Evolutionary conservation across 768 basidiomycete species (phyloP), one percentile per base, ranked within the genome.

Genomic region (Suillus bovinus): DNA sequence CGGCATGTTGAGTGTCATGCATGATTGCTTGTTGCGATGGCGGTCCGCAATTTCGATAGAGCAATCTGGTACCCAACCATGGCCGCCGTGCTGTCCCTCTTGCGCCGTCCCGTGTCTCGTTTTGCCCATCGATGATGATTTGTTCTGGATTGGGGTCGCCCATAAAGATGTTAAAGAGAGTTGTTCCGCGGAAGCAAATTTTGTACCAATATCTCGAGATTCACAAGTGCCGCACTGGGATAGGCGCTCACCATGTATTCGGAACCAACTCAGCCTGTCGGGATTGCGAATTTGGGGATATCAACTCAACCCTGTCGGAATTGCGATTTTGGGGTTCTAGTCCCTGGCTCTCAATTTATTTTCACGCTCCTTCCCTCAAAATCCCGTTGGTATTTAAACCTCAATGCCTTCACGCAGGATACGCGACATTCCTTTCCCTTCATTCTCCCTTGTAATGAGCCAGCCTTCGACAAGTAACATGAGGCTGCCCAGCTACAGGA

Each of bases 401-500:
- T 53, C 39, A 58, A 54, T 33, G 63, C 41, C 29, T 36, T 42
- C 44, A 33, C 50, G 38, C 38, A 56, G 38, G 27, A 22, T n/a
- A 29, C 2, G 10, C n/a, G 38, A 54, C 49, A 9, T 61, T 55
- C 9, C 52, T 36, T 33, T 22, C 50, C 46, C 57, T 36, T 44
- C 33, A 10, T 49, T 52, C 33, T 61, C 5, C 53, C 50, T 46
- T 56, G 33, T 52, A 16, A 22, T 36, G 20, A 52, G 36, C 29
- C 34, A 42, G 33, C 11, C 33, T 69, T 75, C 70, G 70, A 73
- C 44, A 5, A 56, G 39, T 38, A 38, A 56, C 0, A 44, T 49
- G 0, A 47, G 64, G 0, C 62, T 74, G 0, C 74, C 72, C 0
- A 55, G 68, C 42, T 74, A 74, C 54, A 69, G 72, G 14, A 72